A percentile compares a stretch with the other conserved stretches of the same genome.
phyloP scores from a whole-genome alignment of 1,284 basidiomycete genomes.

The Blastosporella zonata region DNA sequence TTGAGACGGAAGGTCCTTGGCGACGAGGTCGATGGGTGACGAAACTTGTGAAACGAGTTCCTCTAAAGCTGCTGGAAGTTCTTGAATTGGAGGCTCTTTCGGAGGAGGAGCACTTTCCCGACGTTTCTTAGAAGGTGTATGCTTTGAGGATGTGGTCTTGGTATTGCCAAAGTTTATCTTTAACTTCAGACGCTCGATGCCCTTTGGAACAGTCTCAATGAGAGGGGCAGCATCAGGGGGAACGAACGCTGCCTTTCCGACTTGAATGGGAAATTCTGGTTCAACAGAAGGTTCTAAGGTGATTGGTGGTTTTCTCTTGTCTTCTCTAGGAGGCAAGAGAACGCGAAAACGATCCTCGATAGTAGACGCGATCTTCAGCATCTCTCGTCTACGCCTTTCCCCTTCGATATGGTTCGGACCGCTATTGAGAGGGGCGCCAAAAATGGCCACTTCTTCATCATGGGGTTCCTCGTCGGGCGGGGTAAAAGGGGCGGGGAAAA shows the following conservation, averaged over 20 bases:
- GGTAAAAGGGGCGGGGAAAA: constrained; percentile 41
- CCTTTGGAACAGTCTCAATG: constrained; percentile 17
- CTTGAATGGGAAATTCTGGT: constrained; percentile 12
- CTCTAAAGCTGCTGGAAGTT: not conserved
- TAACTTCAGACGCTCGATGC: constrained; percentile 34
- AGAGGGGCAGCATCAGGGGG: constrained; percentile 12
- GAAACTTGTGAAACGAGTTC: not conserved
- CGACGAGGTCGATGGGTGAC: not conserved
- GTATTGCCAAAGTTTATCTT: constrained; percentile 31
- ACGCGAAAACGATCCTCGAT: constrained; percentile 70
- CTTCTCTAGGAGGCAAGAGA: constrained; percentile 66
- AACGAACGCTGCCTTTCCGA: constrained; percentile 2
- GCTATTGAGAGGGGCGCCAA: constrained; percentile 38
- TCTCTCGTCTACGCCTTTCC: constrained; percentile 65
- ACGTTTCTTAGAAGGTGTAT: constrained; percentile 15
- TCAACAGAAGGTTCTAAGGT: constrained; percentile 12
- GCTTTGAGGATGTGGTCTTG: constrained; percentile 12
- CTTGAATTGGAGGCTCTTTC: constrained; percentile 1
- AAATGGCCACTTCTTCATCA: constrained; percentile 26
- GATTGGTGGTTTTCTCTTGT: constrained; percentile 25
- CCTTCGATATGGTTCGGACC: constrained; percentile 52
- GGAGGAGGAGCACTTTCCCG: constrained; percentile 15
- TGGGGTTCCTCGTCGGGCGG: constrained; percentile 25
- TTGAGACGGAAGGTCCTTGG: not conserved
- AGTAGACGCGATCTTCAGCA: constrained; percentile 62